Base-by-base conservation (phyloP, 177 flowering plant species). In the Vitis hybrid region DNA sequence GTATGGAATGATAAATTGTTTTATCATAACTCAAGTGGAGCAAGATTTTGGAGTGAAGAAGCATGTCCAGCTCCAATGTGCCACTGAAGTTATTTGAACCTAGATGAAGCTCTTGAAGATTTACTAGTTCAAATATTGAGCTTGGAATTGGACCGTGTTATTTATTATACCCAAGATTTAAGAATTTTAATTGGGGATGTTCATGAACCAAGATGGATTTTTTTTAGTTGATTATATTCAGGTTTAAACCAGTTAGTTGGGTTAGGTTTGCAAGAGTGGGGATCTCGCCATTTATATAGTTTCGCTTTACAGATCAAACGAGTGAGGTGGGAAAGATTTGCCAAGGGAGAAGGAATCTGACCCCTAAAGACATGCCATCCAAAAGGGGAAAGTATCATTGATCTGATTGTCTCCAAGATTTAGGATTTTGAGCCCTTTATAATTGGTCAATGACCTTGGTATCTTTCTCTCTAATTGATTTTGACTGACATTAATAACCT, bases 161-260 rank as follows among this genome's bases (percentile, higher is more conserved):
- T 15, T 16, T 14, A 64, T 64, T 64, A 8, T 3, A 0, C 6
- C 11, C 2, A 49, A 64, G 66, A 19, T 12, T 11, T 11, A 64
- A 15, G 1, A 11, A 11, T 7, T 3, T 48, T 5, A 64, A 12
- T 49, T 48, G 52, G 49, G 66, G 4, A 65, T 9, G 57, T 51
- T 65, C 6, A n/a, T 19, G 0, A 76, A 7, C 30, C 46, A 30
- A 1, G 30, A 7, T 15, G 79, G 72, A 6, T 67, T 59, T 52
- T 62, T 61, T 24, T 67, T 70, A 13, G 46, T 11, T 21, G 30
- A 27, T 27, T 27, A 27, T 27, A 27, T 19, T 30, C 14, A 19
- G 27, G 14, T 10, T 14, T 8, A 60, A 14, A 21, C 10, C 14
- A 11, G 27, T 35, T 9, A 60, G 63, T 19, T 21, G 63, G 32